Conservation (phyloP, 768 basidiomycete species). For the Podaxis pistillaris region DNA sequence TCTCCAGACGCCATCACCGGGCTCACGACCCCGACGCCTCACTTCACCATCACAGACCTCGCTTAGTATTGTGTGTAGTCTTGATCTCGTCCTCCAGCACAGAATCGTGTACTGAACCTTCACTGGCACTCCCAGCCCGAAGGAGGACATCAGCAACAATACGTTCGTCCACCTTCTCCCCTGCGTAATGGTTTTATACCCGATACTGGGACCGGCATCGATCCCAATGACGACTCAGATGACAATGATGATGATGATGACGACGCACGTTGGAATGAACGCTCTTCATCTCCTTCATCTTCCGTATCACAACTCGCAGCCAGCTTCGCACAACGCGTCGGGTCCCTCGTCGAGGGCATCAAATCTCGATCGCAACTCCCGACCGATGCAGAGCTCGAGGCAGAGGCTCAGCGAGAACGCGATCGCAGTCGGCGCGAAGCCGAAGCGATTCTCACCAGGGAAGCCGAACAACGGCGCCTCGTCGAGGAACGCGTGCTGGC, state of each 20-base stretch:
- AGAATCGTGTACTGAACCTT: neutral
- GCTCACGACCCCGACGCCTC: constrained; percentile 26
- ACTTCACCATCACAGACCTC: constrained; percentile 24
- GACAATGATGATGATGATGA: constrained; percentile 43
- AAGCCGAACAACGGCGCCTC: constrained; percentile 64
- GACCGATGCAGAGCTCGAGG: constrained; percentile 79
- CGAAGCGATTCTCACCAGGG: constrained; percentile 69
- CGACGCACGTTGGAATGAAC: constrained; percentile 31
- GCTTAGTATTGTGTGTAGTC: constrained; percentile 12
- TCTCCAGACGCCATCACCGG: constrained; percentile 18
- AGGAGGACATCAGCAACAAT: constrained; percentile 31
- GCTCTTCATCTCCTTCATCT: constrained; percentile 62
- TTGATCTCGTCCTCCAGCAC: neutral
- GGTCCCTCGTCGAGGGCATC: constrained; percentile 58
- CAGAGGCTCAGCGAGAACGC: constrained; percentile 74
- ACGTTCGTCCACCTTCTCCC: constrained; percentile 67
- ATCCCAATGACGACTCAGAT: constrained; percentile 43
- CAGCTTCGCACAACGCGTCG: constrained; percentile 74
- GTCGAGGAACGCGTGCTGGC: constrained; percentile 75
- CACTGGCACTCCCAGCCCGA: constrained; percentile 31
- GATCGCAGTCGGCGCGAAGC: constrained; percentile 76
- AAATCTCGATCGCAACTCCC: constrained; percentile 44
- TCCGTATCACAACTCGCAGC: constrained; percentile 75
- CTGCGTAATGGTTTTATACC: constrained; percentile 62
- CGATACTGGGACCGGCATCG: constrained; percentile 57